These are phyloP conservation scores for Sporothrix curviconia DNA, from an alignment of 2,329 filamentous ascomycete species.

Conservation along the genomic window DNA sequence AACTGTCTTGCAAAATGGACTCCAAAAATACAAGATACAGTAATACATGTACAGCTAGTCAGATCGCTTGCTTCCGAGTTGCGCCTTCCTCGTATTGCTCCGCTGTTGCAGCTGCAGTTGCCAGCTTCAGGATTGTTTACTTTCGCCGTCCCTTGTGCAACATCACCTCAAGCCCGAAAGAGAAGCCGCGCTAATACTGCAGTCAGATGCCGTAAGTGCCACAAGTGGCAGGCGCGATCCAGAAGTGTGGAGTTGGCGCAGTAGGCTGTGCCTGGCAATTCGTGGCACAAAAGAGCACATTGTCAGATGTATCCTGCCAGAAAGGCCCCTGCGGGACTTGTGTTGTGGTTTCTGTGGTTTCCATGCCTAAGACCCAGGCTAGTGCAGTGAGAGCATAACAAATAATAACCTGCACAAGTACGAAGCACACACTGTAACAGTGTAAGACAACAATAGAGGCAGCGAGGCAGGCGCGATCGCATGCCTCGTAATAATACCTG, in stretches of 20 bases:
- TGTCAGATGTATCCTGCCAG: not conserved
- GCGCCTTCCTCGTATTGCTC: conserved; percentile 4
- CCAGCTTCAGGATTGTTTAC: conserved; percentile 10
- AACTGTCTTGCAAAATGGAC: not conserved
- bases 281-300: not conserved
- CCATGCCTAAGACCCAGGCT: conserved; percentile 8
- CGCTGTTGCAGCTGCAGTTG: not conserved
- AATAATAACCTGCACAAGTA: conserved; percentile 6
- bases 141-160: conserved; percentile 7
- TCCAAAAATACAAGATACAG: no score
- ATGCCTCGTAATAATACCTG: no score
- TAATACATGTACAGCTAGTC: not conserved
- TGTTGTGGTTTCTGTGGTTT: conserved; percentile 18
- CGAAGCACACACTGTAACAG: no score
- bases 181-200: not conserved
- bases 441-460: not conserved
- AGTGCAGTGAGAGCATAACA: conserved; percentile 4
- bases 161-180: not conserved
- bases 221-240: not conserved
- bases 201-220: no score
- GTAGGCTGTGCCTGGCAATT: not conserved
- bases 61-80: not conserved
- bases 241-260: conserved; percentile 3
- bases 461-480: no score
- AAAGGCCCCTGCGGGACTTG: conserved; percentile 5